Base-by-base conservation (phyloP, 2,329 filamentous ascomycete species). In the Alternaria sp. region DNA sequence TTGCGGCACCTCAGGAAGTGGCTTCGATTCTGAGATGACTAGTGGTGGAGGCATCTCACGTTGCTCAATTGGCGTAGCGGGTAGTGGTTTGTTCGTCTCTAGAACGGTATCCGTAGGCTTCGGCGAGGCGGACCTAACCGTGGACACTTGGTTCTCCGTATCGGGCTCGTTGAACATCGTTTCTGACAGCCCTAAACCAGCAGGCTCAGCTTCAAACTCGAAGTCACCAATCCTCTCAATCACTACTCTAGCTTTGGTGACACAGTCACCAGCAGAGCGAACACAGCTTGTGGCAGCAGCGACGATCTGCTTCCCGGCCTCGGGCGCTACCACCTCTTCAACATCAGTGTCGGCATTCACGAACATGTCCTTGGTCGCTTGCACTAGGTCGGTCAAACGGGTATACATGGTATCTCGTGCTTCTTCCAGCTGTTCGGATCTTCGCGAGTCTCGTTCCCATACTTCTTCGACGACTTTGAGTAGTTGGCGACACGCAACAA, bases 141-240 rank as follows among this genome's bases (percentile, higher is more conserved):
- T 54, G 16, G 68, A 65, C 42, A 66, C 54, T 34, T 62, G 53
- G 9, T 58, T 46, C 9, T 18, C 54, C 20, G 68, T 62, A 12
- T 51, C 62, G 43, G 75, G 67, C 43, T 74, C 67, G 47, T 79
- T 72, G 51, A 80, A 75, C 7, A 80, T 73, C 3, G 67, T 63
- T 20, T 78, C 71, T 5, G 75, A 72, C 9, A 91, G 65, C 72
- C 79, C 64, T 39, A 80, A 64, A 72, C 79, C 64, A 18, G 80
- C 81, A 3, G 59, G 61, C 46, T 71, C 81, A 1, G 61, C 60
- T 42, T 72, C 88, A 67, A 94, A 88, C 77, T 97, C 93, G 66
- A 97, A 96, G 77, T 97, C 94, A 20, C 94, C 93, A 64, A 95
- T 93, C 62, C 91, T 87, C 79, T 97, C 93, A 59, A 99, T 90